A percentile compares a stretch with the other conserved stretches of the same genome.
Evolutionary conservation across 1,139 yeast genomes (phyloP).

Genomic region (Pichiaceae sp.): DNA sequence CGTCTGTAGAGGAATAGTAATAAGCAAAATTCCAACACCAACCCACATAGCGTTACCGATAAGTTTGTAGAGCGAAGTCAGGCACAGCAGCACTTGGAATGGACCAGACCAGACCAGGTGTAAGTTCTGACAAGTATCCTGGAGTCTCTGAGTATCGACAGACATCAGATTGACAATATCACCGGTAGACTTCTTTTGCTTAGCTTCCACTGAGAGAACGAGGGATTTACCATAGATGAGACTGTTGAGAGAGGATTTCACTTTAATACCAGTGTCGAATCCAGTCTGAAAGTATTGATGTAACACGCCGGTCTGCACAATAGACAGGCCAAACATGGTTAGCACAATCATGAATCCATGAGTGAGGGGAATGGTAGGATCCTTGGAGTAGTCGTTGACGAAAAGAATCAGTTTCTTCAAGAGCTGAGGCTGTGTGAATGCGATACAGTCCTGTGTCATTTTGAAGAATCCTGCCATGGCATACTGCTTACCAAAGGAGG

Average conservation of each 20-base stretch:
- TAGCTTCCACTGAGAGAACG: slow-evolving; percentile 74
- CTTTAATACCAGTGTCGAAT: slow-evolving; percentile 83
- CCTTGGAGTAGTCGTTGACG: slow-evolving; percentile 64
- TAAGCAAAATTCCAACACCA: slow-evolving; percentile 74
- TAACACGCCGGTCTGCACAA: slow-evolving; percentile 70
- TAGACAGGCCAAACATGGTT: slow-evolving; percentile 77
- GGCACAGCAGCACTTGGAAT: slow-evolving; percentile 75
- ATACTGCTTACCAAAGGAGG: slow-evolving; percentile 65
- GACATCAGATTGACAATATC: slow-evolving; percentile 95
- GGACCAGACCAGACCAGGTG: slow-evolving; percentile 94
- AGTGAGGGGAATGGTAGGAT: slow-evolving; percentile 46
- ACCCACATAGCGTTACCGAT: slow-evolving; percentile 94
- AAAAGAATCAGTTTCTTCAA: slow-evolving; percentile 65
- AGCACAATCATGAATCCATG: slow-evolving; percentile 76
- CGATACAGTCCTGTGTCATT: slow-evolving; percentile 66
- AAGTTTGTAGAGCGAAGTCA: slow-evolving; percentile 61
- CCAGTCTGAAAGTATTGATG: slow-evolving; percentile 90
- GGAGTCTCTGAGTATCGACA: slow-evolving; percentile 88
- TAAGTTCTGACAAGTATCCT: slow-evolving; percentile 78
- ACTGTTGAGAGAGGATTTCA: slow-evolving; percentile 70
- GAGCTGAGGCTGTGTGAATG: slow-evolving; percentile 84
- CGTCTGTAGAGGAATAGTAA: slow-evolving; percentile 82
- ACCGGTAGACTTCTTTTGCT: slow-evolving; percentile 74
- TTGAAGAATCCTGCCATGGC: slow-evolving; percentile 68
- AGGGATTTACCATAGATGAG: slow-evolving; percentile 76